These are phyloP conservation scores for Iberis pinnata DNA, from an alignment of 345 rosid genomes.

Conservation along the genomic window DNA sequence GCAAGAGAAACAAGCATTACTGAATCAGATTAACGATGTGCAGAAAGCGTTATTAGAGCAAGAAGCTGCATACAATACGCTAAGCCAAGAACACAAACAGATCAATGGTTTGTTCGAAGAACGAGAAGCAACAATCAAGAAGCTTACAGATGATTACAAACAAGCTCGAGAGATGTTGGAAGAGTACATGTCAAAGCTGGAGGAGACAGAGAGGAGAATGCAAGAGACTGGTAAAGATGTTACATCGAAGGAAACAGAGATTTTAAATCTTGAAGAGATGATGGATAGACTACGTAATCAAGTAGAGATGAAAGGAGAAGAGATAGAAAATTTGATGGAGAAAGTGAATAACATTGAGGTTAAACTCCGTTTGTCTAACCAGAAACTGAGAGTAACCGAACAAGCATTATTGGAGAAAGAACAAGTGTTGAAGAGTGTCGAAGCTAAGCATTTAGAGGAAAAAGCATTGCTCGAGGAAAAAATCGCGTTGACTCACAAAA, in stretches of 20 bases:
- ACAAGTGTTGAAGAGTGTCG: slow-evolving; percentile 51
- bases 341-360: slow-evolving; percentile 60
- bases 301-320: slow-evolving; percentile 74
- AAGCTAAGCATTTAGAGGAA: slow-evolving; percentile 56
- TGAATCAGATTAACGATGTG: slow-evolving; percentile 37
- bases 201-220: slow-evolving; percentile 52
- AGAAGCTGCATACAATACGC: slow-evolving; percentile 27
- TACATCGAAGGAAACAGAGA: too few species aligned
- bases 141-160: slow-evolving; percentile 38
- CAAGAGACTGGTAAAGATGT: too few species aligned
- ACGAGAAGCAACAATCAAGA: slow-evolving; percentile 34
- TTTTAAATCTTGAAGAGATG: slow-evolving; percentile 44
- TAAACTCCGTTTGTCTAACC: slow-evolving; percentile 80
- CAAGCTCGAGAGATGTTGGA: slow-evolving; percentile 38
- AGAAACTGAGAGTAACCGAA: slow-evolving; percentile 84
- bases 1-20: slow-evolving; percentile 39
- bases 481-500: slow-evolving; percentile 35
- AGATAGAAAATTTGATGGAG: slow-evolving; percentile 43
- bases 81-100: slow-evolving; percentile 49
- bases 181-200: slow-evolving; percentile 36
- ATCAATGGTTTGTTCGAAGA: slow-evolving; percentile 34
- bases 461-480: too few species aligned
- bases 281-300: slow-evolving; percentile 61
- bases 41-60: slow-evolving; percentile 38
- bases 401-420: slow-evolving; percentile 72